phyloP scores from a whole-genome alignment of 2,329 filamentous ascomycete species.

The Fusarium austroafricanum region DNA sequence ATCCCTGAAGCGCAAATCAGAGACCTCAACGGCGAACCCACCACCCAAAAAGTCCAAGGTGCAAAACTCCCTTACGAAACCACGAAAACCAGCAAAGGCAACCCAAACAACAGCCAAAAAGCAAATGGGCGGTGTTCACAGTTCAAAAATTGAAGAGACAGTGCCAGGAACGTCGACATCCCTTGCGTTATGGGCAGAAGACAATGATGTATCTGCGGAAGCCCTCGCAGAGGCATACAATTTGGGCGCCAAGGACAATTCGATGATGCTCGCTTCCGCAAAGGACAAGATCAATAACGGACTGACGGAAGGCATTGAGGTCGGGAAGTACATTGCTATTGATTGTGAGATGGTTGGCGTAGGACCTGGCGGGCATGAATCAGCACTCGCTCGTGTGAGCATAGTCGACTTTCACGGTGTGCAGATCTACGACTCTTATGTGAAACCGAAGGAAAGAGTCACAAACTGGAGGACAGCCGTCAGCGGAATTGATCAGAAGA shows the following conservation, averaged over 20 bases:
- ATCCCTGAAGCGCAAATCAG: conserved; percentile 58
- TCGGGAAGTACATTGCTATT: conserved; percentile 91
- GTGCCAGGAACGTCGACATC: conserved; percentile 61
- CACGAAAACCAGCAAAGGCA: conserved; percentile 8
- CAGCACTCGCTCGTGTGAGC: conserved; percentile 86
- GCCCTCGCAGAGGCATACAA: conserved; percentile 72
- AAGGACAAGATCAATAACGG: conserved; percentile 72
- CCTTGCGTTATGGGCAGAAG: conserved; percentile 69
- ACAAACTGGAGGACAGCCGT: conserved; percentile 92
- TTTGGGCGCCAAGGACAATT: conserved; percentile 62
- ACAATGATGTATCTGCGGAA: conserved; percentile 70
- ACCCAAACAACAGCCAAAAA: conserved; percentile 22
- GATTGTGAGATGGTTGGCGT: conserved; percentile 99
- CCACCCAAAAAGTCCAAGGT: conserved; percentile 48
- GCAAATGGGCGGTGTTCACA: conserved; percentile 69
- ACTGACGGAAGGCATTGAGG: conserved; percentile 68
- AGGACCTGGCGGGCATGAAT: conserved; percentile 75
- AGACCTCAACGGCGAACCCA: conserved; percentile 43
- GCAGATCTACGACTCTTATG: conserved; percentile 94
- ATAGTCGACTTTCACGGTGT: conserved; percentile 93
- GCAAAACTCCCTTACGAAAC: conserved; percentile 15
- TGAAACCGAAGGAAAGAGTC: conserved; percentile 79
- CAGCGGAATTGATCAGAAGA: conserved; percentile 80
- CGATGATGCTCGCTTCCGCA: conserved; percentile 58
- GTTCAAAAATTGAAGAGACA: conserved; percentile 57